Evolutionary conservation across 2,329 filamentous ascomycete species (phyloP).

Genomic region (Hymenoscyphus linearis): DNA sequence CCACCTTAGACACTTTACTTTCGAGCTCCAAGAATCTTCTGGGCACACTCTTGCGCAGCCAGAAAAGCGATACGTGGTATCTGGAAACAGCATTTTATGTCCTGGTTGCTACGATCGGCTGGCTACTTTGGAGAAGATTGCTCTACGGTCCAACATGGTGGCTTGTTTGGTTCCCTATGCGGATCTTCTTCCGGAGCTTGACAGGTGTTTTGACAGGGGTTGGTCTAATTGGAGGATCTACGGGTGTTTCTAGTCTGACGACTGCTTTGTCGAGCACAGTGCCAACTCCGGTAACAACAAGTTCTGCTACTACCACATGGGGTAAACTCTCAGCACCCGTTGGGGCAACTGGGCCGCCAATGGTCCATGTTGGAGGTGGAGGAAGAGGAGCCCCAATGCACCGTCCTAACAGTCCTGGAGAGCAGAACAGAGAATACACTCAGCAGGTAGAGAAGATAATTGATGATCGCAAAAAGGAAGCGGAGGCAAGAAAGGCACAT

Average conservation of each 20-base stretch:
- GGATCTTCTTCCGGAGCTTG: conserved; percentile 55
- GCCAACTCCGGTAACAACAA: conserved; percentile 4
- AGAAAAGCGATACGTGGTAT: conserved; percentile 98
- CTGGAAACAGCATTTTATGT: conserved; percentile 85
- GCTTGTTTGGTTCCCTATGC: conserved; percentile 79
- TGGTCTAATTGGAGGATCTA: conserved; percentile 31
- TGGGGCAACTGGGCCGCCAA: conserved; percentile 10
- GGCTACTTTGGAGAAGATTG: conserved; percentile 80
- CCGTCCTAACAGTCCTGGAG: conserved; percentile 7
- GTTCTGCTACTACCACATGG: conserved; percentile 14
- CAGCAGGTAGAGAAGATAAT: conserved; percentile 53
- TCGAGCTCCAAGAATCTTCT: conserved; percentile 69
- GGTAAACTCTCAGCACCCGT: conserved; percentile 13
- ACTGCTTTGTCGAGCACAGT: conserved; percentile 17
- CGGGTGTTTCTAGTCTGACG: background rate
- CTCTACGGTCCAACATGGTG: conserved; percentile 89
- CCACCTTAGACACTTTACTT: conserved; percentile 70
- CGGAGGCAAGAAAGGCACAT: conserved; percentile 30
- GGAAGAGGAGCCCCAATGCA: conserved; percentile 26
- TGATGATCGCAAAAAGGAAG: conserved; percentile 32
- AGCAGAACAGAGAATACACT: conserved; percentile 35
- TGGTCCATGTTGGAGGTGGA: conserved; percentile 40
- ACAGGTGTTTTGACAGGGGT: conserved; percentile 51
- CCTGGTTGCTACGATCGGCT: conserved; percentile 68
- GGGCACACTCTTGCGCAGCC: conserved; percentile 72